Base-by-base conservation (phyloP, 2,329 filamentous ascomycete genomes). In the Penicillium sp. region DNA sequence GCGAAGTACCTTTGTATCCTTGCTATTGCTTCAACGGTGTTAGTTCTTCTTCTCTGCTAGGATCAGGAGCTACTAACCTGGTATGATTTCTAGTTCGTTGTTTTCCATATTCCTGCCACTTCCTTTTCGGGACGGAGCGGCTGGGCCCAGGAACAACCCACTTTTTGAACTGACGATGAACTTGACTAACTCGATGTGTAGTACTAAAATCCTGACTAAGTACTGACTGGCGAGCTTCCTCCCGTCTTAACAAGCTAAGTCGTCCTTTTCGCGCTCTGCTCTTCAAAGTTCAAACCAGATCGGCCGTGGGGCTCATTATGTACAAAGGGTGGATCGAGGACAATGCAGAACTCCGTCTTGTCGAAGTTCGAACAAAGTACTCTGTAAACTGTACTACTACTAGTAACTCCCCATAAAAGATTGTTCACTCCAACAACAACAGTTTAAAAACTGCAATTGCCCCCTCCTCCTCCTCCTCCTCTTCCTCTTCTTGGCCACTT, bases 261-360 rank as follows among this genome's bases (percentile, higher is more conserved):
- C 45, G 19, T 4, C 1, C 26, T 49, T 49, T 28, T 49, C 45
- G 15, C 26, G 8, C 45, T 26, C 19, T 47, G 44, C 44, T 28
- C 22, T 28, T 17, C 24, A 49, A 49, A 28, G 24, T 28, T 17
- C 24, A 49, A 49, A 28, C 24, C 45, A 49, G 45, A 30, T 49
- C 45, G 45, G 45, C 45, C 45, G 45, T 28, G 45, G 45, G 45
- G 45, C 45, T 49, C 26, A 30, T 49, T 30, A n/a, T n/a, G n/a
- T n/a, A 26, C 24, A 28, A 30, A 30, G 15, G 15, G 26, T 49
- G 45, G 45, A 49, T 49, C 26, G 45, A 49, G 45, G 24, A 49
- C 45, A 30, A 49, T 49, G 45, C 26, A 49, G 19, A 49, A 26
- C 22, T 19, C 9, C 30, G 4, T 47, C 42, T 28, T 47, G 24